Evolutionary conservation across 441 rosid genomes (phyloP).

Genomic region (Theobroma grandiflorum): DNA sequence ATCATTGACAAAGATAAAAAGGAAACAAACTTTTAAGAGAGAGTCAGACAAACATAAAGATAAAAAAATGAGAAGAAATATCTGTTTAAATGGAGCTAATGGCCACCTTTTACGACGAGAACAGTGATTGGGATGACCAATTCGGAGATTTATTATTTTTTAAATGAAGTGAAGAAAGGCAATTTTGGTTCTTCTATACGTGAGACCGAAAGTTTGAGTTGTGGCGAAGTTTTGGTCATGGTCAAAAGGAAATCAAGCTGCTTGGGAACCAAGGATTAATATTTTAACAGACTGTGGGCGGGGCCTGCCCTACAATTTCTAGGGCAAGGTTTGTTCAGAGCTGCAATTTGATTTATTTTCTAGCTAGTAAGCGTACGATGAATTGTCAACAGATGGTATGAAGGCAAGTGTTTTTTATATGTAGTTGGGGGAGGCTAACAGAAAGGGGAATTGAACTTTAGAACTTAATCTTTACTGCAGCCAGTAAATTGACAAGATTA

Average conservation of each 20-base stretch:
- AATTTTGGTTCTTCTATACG: background rate
- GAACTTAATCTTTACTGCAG: background rate
- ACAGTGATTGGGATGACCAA: background rate
- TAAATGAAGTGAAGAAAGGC: background rate
- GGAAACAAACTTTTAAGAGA: background rate
- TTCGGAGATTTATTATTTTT: background rate
- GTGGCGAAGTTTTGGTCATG: background rate
- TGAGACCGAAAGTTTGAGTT: background rate
- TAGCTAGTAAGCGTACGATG: too few species aligned
- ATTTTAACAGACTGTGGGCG: background rate
- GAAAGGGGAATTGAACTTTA: background rate
- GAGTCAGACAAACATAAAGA: background rate
- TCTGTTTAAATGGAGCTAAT: background rate
- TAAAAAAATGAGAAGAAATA: background rate
- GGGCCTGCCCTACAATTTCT: background rate
- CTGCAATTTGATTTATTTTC: background rate
- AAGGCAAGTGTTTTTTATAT: background rate
- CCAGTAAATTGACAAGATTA: too few species aligned
- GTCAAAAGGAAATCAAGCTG: background rate
- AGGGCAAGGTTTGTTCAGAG: background rate
- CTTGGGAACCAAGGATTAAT: background rate
- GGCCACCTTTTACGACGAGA: constrained; percentile 6
- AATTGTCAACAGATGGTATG: background rate
- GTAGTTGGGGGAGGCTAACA: background rate
- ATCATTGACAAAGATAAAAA: background rate